A percentile compares a stretch with the other conserved stretches of the same genome.
These are phyloP conservation scores for Millerago galiae DNA, from an alignment of 805 yeast genomes.

Conservation along the genomic window DNA sequence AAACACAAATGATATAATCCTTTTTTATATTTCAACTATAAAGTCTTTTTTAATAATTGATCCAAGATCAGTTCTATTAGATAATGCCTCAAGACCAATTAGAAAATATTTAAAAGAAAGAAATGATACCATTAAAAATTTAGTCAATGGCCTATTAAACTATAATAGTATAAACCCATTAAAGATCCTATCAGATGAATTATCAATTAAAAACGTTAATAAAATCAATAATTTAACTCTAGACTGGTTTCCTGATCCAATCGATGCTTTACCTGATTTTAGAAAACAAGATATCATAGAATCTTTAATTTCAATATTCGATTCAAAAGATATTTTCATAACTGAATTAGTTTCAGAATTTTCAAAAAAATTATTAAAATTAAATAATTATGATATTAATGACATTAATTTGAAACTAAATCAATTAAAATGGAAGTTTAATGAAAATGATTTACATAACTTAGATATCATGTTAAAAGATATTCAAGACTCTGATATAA, in stretches of 20 bases:
- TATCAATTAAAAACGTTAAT: slow-evolving; percentile 26
- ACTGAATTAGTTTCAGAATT: slow-evolving; percentile 57
- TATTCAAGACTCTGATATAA: slow-evolving; percentile 46
- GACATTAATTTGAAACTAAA: slow-evolving; percentile 39
- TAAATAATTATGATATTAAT: slow-evolving; percentile 30
- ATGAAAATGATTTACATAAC: slow-evolving; percentile 55
- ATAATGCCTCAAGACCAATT: slow-evolving; percentile 71
- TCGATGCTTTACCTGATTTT: slow-evolving; percentile 87
- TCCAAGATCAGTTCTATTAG: slow-evolving; percentile 78
- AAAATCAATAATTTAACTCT: slow-evolving; percentile 22
- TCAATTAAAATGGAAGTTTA: slow-evolving; percentile 56
- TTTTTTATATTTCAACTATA: slow-evolving; percentile 65
- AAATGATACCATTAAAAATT: slow-evolving; percentile 60
- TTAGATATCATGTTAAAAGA: slow-evolving; percentile 84
- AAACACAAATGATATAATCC: slow-evolving; percentile 65
- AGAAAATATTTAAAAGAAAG: slow-evolving; percentile 65
- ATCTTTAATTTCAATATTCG: slow-evolving; percentile 65
- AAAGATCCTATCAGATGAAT: slow-evolving; percentile 48
- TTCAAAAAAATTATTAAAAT: slow-evolving; percentile 44
- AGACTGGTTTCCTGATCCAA: slow-evolving; percentile 80
- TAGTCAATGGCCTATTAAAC: slow-evolving; percentile 66
- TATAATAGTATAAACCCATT: slow-evolving; percentile 27
- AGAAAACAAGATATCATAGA: slow-evolving; percentile 64
- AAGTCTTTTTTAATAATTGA: slow-evolving; percentile 71
- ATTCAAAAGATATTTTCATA: slow-evolving; percentile 58